A percentile compares a stretch with the other conserved stretches of the same genome.
Evolutionary conservation across 2,329 filamentous ascomycete genomes (phyloP).

Genomic region (Trichoderma endophyticum): DNA sequence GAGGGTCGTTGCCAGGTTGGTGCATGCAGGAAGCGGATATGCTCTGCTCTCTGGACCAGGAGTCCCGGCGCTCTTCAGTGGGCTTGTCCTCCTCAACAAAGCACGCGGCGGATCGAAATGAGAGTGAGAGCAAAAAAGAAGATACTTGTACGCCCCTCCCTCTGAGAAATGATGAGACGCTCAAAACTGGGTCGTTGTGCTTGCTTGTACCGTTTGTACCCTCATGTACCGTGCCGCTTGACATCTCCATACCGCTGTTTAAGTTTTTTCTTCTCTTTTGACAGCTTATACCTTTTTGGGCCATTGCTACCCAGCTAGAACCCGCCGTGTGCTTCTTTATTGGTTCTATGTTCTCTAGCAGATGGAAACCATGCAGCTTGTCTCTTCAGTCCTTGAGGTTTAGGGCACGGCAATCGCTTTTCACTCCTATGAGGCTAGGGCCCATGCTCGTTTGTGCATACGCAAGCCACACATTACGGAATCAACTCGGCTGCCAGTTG

Average conservation of each 20-base stretch:
- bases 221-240: neutral
- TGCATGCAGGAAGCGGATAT: neutral
- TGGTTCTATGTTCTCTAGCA: neutral
- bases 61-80: neutral
- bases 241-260: conserved; percentile 1
- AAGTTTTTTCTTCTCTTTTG: neutral
- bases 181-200: neutral
- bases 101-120: neutral
- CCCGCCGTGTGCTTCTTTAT: neutral
- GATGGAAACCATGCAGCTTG: neutral
- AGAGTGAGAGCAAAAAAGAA: neutral
- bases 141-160: neutral
- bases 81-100: neutral
- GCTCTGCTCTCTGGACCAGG: neutral
- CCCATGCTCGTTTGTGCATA: neutral
- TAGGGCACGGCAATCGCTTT: neutral
- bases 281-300: neutral
- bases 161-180: neutral
- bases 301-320: neutral
- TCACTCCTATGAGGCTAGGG: neutral
- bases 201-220: neutral
- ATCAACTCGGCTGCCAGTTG: neutral
- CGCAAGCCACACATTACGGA: neutral
- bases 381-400: neutral
- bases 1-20: neutral